Conservation (phyloP, 2,329 filamentous ascomycete species). For the Pleoardoris graminearum region DNA sequence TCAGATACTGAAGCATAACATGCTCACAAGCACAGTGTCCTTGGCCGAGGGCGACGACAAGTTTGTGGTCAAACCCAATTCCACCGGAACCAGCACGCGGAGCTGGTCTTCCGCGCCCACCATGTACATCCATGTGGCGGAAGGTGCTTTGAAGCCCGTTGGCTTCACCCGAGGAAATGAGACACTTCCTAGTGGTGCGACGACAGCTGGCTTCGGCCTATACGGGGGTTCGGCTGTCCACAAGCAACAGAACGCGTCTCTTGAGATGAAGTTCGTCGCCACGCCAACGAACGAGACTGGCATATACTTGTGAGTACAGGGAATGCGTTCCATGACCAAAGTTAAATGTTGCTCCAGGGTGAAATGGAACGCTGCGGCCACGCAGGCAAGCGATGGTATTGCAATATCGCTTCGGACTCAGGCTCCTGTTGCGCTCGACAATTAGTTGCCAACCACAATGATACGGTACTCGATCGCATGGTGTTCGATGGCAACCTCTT, state of each 20-base stretch:
- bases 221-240: constrained; percentile 36
- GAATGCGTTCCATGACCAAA: neutral
- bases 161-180: constrained; percentile 30
- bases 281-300: constrained; percentile 18
- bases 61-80: constrained; percentile 21
- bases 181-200: constrained; percentile 13
- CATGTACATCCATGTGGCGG: constrained; percentile 25
- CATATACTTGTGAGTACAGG: constrained; percentile 14
- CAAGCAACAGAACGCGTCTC: constrained; percentile 15
- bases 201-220: constrained; percentile 26
- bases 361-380: constrained; percentile 19
- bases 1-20: neutral
- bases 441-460: neutral
- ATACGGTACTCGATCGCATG: neutral
- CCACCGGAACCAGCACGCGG: constrained; percentile 16
- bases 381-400: constrained; percentile 12
- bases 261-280: constrained; percentile 26
- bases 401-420: constrained; percentile 20
- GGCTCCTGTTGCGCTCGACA: constrained; percentile 11
- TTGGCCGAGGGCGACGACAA: constrained; percentile 12
- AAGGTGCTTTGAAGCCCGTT: constrained; percentile 24
- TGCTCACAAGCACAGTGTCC: constrained; percentile 17
- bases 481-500: no score
- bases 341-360: constrained; percentile 9
- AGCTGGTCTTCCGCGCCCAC: constrained; percentile 24